A percentile compares a stretch with the other conserved stretches of the same genome.
Evolutionary conservation across 306 rosid species (phyloP).

Genomic region (Lathyrus tuberosus): DNA sequence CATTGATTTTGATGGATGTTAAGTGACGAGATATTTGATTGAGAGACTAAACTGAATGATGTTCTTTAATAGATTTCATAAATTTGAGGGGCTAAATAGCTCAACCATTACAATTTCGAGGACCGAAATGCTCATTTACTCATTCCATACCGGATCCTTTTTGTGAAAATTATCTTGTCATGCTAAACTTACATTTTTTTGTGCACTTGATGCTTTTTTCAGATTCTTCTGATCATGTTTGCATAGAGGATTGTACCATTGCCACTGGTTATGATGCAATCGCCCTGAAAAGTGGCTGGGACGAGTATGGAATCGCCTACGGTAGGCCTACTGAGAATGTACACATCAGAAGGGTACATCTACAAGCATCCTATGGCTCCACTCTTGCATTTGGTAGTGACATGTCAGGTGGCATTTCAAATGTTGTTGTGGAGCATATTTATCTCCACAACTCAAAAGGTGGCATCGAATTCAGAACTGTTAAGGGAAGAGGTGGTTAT

Average conservation of each 20-base stretch:
- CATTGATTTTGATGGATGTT: neutral
- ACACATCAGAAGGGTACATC: slow-evolving; percentile 74
- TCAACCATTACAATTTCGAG: neutral
- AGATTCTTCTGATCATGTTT: slow-evolving; percentile 87
- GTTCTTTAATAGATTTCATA: neutral
- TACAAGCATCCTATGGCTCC: slow-evolving; percentile 73
- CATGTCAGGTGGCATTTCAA: slow-evolving; percentile 96
- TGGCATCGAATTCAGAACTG: slow-evolving; percentile 78
- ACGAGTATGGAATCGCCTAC: slow-evolving; percentile 85
- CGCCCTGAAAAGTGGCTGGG: slow-evolving; percentile 97
- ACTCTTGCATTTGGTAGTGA: slow-evolving; percentile 88
- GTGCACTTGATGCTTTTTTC: slow-evolving; percentile 37
- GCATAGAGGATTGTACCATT: slow-evolving; percentile 81
- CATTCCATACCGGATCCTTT: neutral
- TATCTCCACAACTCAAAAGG: slow-evolving; percentile 64
- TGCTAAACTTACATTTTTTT: neutral
- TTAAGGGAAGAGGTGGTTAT: slow-evolving; percentile 87
- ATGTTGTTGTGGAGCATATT: slow-evolving; percentile 70
- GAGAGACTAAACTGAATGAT: neutral
- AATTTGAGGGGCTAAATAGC: neutral
- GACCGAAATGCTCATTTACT: neutral
- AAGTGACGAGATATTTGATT: neutral
- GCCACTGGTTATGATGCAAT: slow-evolving; percentile 85
- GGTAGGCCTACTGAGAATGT: slow-evolving; percentile 85
- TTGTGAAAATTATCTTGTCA: neutral